Evolutionary conservation across 1,284 basidiomycete genomes (phyloP), one percentile per base, ranked within the genome.

Genomic region (Trametes pubescens): DNA sequence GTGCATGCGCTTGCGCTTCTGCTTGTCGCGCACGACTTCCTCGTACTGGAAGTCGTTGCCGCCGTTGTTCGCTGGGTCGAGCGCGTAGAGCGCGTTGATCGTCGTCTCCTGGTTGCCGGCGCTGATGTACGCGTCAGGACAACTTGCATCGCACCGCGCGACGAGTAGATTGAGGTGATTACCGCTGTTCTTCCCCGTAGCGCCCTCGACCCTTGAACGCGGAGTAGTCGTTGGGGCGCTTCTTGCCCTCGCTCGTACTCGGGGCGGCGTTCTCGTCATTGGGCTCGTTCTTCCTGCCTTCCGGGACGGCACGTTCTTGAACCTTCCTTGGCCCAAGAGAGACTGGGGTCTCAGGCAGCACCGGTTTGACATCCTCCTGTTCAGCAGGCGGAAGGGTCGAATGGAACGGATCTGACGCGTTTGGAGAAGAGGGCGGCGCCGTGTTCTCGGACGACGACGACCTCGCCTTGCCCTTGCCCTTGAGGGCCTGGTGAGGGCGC

Each of bases 41-140:
- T 95, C 89, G 72, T 84, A 96, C 69, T 89, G 86, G 72, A 86
- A 90, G 47, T 79, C 78, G 7, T 87, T 65, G 1, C 93, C 93
- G 1, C 82, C 80, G 73, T 96, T 96, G 24, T 76, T 79, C 10
- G 78, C 78, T 1, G 87, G 85, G 69, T 93, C 82, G 58, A 96
- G 90, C 66, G 86, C 84, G 73, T 84, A 95, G 21, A 81, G 76
- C 14, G 86, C 82, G 66, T 91, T 90, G 67, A 93, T 86, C 16
- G 73, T 70, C 13, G 63, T 55, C 43, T 67, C 29, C 29, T 32
- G 29, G 29, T 32, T 62, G 8, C 48, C 64, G 3, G 62, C 58
- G 14, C 69, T 71, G 40, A 16, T 8, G n/a, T 2, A 35, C 21
- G 4, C 29, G 16, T 59, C 7, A 57, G 35, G 14, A 14, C 29